phyloP scores from a whole-genome alignment of 2,329 filamentous ascomycete genomes.

The Nemania diffusa region DNA sequence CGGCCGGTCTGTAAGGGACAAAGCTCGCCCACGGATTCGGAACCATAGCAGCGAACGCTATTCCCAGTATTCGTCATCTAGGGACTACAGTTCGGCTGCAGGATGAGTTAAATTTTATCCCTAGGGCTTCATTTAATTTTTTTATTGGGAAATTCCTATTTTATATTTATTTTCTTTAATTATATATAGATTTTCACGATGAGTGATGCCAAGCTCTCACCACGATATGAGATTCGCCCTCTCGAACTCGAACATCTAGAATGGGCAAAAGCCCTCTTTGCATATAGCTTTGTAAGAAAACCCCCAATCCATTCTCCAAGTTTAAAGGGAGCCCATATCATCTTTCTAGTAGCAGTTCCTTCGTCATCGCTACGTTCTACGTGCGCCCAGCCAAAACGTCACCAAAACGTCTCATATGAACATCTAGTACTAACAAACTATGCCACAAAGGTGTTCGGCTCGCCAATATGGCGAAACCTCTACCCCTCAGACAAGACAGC shows the following conservation, averaged over 20 bases:
- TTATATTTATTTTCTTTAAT: background rate
- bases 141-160: background rate
- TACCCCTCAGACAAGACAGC: constrained; percentile 18
- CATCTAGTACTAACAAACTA: background rate
- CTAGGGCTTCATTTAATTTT: background rate
- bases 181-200: background rate
- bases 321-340: background rate
- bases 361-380: background rate
- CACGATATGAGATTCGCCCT: constrained; percentile 32
- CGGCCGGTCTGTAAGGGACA: background rate
- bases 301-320: no score
- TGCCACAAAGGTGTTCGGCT: constrained; percentile 24
- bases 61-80: background rate
- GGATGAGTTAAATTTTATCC: background rate
- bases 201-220: constrained; percentile 21
- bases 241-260: constrained; percentile 26
- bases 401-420: background rate
- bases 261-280: constrained; percentile 32
- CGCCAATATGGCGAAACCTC: constrained; percentile 30
- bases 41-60: background rate
- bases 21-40: background rate
- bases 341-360: background rate
- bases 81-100: background rate
- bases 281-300: constrained; percentile 32
- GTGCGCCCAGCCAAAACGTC: background rate